Evolutionary conservation across 495 filamentous ascomycete species (phyloP).

Genomic region (Xylaria intraflava): DNA sequence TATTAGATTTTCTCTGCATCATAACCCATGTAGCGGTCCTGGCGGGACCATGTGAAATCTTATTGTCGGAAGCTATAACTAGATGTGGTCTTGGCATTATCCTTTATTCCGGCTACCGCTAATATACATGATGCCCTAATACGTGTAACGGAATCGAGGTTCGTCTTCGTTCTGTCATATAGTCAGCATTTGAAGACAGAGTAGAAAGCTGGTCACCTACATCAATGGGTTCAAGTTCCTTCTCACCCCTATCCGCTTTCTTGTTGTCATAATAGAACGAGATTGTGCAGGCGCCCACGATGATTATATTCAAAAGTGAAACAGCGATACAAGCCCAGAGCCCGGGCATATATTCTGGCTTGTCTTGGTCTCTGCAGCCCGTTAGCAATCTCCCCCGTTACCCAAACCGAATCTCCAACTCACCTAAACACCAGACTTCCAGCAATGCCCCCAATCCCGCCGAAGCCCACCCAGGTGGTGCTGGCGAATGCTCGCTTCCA

Average conservation of each 20-base stretch:
- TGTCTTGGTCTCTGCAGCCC: slow-evolving; percentile 30
- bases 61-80: no score
- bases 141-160: slow-evolving; percentile 43
- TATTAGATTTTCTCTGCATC: no score
- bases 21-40: no score
- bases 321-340: slow-evolving; percentile 40
- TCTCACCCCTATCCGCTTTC: slow-evolving; percentile 40
- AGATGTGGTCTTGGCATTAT: no score
- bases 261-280: slow-evolving; percentile 31
- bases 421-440: slow-evolving; percentile 51
- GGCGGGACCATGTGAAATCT: no score
- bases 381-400: slow-evolving; percentile 1
- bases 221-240: slow-evolving; percentile 35
- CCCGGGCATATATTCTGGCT: slow-evolving; percentile 35
- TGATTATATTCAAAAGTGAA: slow-evolving; percentile 28
- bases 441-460: slow-evolving; percentile 55
- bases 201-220: slow-evolving; percentile 20
- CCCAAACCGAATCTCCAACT: not conserved
- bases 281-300: slow-evolving; percentile 29
- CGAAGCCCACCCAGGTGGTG: slow-evolving; percentile 49
- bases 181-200: not conserved
- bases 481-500: slow-evolving; percentile 58
- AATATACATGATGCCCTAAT: slow-evolving; percentile 18
- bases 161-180: slow-evolving; percentile 34
- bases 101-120: not conserved